Evolutionary conservation across 495 filamentous ascomycete genomes (phyloP), one percentile per base, ranked within the genome.

Genomic region (Immersiella caudata): DNA sequence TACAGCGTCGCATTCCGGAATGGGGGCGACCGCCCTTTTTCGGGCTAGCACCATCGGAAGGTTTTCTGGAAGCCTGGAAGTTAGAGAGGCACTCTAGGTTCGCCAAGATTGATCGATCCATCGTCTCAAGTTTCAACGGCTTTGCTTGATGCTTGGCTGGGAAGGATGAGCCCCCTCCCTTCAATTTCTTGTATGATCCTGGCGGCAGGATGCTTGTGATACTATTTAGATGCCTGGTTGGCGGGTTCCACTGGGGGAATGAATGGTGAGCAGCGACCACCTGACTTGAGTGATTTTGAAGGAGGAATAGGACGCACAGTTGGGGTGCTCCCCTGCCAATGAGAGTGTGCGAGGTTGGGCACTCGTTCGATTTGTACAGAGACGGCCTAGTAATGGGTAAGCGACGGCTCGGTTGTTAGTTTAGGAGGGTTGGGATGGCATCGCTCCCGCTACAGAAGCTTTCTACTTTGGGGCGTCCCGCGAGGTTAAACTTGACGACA

Each of bases 1-100:
- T 65, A 58, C 66, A 68, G 66, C 26, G 66, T 68, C 36, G 61
- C 52, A 68, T 65, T 46, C 61, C 51, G 61, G 35, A 35, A 35
- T 20, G 61, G 18, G 20, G 59, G 46, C 56, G 24, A 33, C 56
- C 22, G 26, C 25, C 21, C 56, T 14, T 14, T 46, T 46, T 46
- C 40, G 40, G 40, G 40, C 16, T 46, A 46, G 40, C 11, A 18
- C 5, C 16, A 46, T 46, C 40, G 40, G 40, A 18, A 46, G 40
- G 40, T 46, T 46, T 46, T 46, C 40, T 46, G 40, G 40, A 46
- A 46, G 40, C 40, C 16, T 12, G 16, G 40, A 14, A 33, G 29
- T 33, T n/a, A n/a, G n/a, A n/a, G n/a, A n/a, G n/a, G n/a, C n/a
- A n/a, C n/a, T n/a, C n/a, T n/a, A n/a, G n/a, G n/a, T n/a, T n/a